Evolutionary conservation across 1,284 basidiomycete genomes (phyloP), one percentile per base, ranked within the genome.

Genomic region (Trichosporon sp.): DNA sequence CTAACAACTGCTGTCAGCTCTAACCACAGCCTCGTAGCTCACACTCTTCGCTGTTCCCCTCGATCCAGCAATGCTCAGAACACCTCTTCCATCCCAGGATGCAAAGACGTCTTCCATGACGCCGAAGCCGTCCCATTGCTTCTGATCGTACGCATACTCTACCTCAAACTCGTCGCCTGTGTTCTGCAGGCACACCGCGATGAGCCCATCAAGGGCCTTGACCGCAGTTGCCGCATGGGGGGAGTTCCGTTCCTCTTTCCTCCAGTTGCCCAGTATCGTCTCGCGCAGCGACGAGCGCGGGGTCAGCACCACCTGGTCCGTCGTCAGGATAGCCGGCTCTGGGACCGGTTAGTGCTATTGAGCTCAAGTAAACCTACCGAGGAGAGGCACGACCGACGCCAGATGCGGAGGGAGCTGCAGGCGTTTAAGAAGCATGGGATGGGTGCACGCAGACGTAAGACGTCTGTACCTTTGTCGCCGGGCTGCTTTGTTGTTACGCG

Each of bases 401-500:
- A 77, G 70, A 8, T 76, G 34, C 1, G 72, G 58, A 11, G 78
- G 77, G 1, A 81, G 69, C 31, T 18, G 31, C 9, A 80, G 67
- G 8, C 80, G 75, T 64, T 81, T 81, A 56, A 81, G 77, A 31
- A 81, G 73, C 80, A 81, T 81, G 15, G 2, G 25, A 81, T 81
- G 15, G 1, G 21, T 27, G 29, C 18, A n/a, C 27, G 15, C 7
- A 5, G 25, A 6, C 51, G 25, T 56, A 29, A 25, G n/a, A 47
- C 23, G 64, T 32, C 25, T 34, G 38, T 47, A 31, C 44, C 25
- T 29, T 15, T 18, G 15, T 25, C 13, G 23, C n/a, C 27, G 18
- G 13, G 23, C 6, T 31, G 29, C 15, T 15, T 31, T 31, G 27
- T 60, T 60, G 27, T 60, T 18, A 13, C 27, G 3, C 15, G 27